Conservation (phyloP, 352 stramenopile species). For the Plasmopara viticola region DNA sequence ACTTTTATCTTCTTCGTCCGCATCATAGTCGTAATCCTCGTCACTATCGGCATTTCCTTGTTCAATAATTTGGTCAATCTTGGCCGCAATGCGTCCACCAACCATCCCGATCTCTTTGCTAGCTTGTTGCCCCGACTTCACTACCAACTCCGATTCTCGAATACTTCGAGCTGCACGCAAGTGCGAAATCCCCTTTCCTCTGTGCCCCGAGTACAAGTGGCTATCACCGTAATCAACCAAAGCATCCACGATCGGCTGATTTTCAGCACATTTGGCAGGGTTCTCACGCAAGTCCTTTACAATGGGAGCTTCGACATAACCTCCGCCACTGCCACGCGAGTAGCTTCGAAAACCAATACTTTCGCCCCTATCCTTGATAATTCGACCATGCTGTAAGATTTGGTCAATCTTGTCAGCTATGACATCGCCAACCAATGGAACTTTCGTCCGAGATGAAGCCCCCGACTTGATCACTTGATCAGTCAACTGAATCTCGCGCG, state of each 20-base stretch:
- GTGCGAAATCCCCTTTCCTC: slow-evolving; percentile 72
- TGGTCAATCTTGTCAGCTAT: slow-evolving; percentile 78
- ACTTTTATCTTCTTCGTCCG: slow-evolving; percentile 20
- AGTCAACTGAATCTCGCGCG: slow-evolving; percentile 51
- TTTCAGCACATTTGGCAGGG: slow-evolving; percentile 46
- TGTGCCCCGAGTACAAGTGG: slow-evolving; percentile 52
- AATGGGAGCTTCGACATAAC: slow-evolving; percentile 53
- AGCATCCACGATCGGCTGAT: slow-evolving; percentile 61
- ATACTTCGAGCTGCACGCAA: slow-evolving; percentile 60
- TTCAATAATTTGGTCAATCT: slow-evolving; percentile 72
- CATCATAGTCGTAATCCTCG: slow-evolving; percentile 50
- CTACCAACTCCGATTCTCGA: slow-evolving; percentile 39
- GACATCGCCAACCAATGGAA: slow-evolving; percentile 58
- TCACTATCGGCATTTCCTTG: slow-evolving; percentile 67
- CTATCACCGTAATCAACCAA: slow-evolving; percentile 67
- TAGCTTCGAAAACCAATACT: slow-evolving; percentile 13
- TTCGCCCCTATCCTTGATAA: slow-evolving; percentile 37
- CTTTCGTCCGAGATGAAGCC: slow-evolving; percentile 30
- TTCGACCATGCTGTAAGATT: slow-evolving; percentile 59
- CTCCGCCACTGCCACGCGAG: slow-evolving; percentile 11
- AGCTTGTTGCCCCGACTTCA: slow-evolving; percentile 48
- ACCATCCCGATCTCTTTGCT: slow-evolving; percentile 55
- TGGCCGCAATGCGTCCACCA: slow-evolving; percentile 42
- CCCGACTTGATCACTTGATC: slow-evolving; percentile 47
- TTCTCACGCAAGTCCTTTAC: slow-evolving; percentile 56